phyloP scores from a whole-genome alignment of 176 grass and related monocot genomes.

The Avena insularis region DNA sequence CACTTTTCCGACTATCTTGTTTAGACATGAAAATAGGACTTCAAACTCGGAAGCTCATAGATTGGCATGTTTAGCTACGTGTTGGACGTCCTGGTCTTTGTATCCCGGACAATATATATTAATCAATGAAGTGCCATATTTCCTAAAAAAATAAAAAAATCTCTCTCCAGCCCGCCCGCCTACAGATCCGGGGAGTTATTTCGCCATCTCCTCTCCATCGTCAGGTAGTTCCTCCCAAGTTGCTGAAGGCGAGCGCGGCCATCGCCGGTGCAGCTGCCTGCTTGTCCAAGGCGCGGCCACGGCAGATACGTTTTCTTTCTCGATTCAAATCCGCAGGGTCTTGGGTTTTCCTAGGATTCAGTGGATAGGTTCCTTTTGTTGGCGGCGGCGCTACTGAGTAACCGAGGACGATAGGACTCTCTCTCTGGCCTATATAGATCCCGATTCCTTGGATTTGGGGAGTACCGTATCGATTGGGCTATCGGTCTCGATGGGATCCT shows the following conservation, averaged over 20 bases:
- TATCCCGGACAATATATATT: too few relatives aligned
- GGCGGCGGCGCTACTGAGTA: neutral
- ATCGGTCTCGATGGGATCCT: neutral
- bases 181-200: too few relatives aligned
- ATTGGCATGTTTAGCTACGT: too few relatives aligned
- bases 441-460: neutral
- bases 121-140: too few relatives aligned
- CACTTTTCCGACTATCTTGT: too few relatives aligned
- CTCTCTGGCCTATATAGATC: neutral
- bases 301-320: too few relatives aligned
- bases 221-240: neutral
- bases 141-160: too few relatives aligned
- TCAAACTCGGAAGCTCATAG: too few relatives aligned
- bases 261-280: neutral
- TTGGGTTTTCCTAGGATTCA: neutral
- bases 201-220: neutral
- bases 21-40: too few relatives aligned
- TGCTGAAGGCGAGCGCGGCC: neutral
- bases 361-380: neutral
- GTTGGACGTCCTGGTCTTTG: too few relatives aligned
- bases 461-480: neutral
- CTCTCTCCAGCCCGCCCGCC: too few relatives aligned
- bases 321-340: neutral
- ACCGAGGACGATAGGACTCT: neutral
- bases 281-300: neutral